A percentile compares a stretch with the other conserved stretches of the same genome.
Evolutionary conservation across 257 asterid species (phyloP).

Genomic region (Nicotiana otophora): DNA sequence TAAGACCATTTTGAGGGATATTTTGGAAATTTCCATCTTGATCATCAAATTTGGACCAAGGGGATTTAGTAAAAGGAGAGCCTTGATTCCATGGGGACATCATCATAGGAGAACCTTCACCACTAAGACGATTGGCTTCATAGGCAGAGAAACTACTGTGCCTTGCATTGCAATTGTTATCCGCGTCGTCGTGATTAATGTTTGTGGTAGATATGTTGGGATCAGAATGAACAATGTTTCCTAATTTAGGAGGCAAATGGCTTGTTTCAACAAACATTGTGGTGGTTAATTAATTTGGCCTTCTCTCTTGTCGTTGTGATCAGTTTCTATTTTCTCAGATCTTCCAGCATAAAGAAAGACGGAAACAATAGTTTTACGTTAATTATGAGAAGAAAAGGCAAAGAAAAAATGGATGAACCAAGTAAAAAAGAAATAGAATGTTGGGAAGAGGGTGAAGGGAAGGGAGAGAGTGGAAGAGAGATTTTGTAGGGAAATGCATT

Average conservation of each 20-base stretch:
- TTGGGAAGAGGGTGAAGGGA: background rate
- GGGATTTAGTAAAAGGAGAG: conserved; percentile 23
- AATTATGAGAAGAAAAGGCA: conserved; percentile 1
- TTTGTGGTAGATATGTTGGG: conserved; percentile 32
- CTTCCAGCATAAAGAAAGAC: background rate
- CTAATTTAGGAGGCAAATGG: conserved; percentile 31
- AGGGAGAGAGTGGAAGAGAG: conserved; percentile 5
- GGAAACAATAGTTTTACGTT: background rate
- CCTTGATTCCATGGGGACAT: conserved; percentile 58
- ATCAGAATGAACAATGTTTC: conserved; percentile 29
- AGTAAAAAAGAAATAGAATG: background rate
- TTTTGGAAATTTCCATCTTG: conserved; percentile 10
- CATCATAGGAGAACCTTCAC: conserved; percentile 52
- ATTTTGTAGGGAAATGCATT: background rate
- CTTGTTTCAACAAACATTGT: conserved; percentile 23
- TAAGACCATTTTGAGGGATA: conserved; percentile 24
- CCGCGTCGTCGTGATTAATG: conserved; percentile 28
- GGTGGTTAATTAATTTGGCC: conserved; percentile 18
- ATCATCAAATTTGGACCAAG: conserved; percentile 23
- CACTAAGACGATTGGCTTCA: conserved; percentile 46
- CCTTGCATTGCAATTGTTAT: conserved; percentile 25
- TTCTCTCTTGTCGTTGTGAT: background rate
- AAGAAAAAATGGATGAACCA: background rate
- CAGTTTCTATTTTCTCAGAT: background rate
- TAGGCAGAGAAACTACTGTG: conserved; percentile 52